These are phyloP conservation scores for Podaxis sp. DNA, from an alignment of 768 basidiomycete species.

Conservation along the genomic window DNA sequence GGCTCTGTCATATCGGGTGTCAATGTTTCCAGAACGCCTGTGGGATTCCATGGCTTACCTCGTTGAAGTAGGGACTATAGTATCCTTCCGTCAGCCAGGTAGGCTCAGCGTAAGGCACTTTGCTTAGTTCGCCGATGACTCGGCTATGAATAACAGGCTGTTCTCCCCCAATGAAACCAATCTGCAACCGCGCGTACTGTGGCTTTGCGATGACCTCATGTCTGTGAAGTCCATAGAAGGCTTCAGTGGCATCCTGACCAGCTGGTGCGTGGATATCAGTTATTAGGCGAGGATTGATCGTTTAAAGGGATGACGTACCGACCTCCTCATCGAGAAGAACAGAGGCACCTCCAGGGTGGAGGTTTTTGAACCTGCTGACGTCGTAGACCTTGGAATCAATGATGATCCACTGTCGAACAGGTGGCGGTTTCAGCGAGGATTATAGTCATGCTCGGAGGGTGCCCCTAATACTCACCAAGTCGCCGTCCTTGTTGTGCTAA, in stretches of 20 bases:
- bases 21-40: conserved; percentile 9
- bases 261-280: conserved; percentile 38
- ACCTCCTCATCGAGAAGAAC: conserved; percentile 78
- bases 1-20: conserved; percentile 40
- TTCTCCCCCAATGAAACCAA: conserved; percentile 74
- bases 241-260: conserved; percentile 86
- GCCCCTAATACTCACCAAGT: conserved; percentile 41
- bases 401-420: conserved; percentile 68
- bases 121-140: conserved; percentile 63
- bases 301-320: conserved; percentile 41
- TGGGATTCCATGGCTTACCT: conserved; percentile 40
- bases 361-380: conserved; percentile 71
- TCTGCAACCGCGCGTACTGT: conserved; percentile 71
- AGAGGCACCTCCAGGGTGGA: conserved; percentile 84
- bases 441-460: not conserved
- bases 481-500: conserved; percentile 74
- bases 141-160: conserved; percentile 55
- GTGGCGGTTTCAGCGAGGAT: conserved; percentile 30
- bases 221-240: conserved; percentile 89
- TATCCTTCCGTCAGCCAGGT: conserved; percentile 72
- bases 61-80: conserved; percentile 75
- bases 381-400: conserved; percentile 87
- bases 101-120: conserved; percentile 90
- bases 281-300: not conserved
- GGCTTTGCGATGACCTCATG: conserved; percentile 82